Evolutionary conservation across 2,329 filamentous ascomycete species (phyloP).

Genomic region (Aspergillus fumigatus): DNA sequence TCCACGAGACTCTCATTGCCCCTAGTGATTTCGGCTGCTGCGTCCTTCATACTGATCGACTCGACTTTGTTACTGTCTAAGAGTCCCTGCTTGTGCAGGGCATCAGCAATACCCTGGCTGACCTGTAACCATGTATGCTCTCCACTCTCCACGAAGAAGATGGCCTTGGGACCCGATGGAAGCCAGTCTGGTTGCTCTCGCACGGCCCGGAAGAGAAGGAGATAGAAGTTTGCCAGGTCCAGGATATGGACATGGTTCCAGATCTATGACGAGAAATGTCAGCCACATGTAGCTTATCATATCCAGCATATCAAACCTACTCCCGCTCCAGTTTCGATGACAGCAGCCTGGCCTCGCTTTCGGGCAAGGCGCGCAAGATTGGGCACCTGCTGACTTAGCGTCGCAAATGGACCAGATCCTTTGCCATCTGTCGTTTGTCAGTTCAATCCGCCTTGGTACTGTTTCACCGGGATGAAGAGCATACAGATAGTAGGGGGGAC

Average conservation of each 20-base stretch:
- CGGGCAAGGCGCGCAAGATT: constrained; percentile 28
- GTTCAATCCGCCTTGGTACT: not conserved
- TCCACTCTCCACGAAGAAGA: constrained; percentile 42
- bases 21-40: not conserved
- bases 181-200: not conserved
- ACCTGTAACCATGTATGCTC: constrained; percentile 33
- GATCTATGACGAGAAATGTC: not conserved
- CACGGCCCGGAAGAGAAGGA: constrained; percentile 38
- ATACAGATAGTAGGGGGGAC: constrained; percentile 45
- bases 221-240: constrained; percentile 43
- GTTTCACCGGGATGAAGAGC: not conserved
- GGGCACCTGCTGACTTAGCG: constrained; percentile 40
- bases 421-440: constrained; percentile 25
- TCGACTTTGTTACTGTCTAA: not conserved
- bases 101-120: constrained; percentile 1
- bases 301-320: constrained; percentile 2
- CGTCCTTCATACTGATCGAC: not conserved
- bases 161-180: not conserved
- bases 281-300: not conserved
- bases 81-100: not conserved
- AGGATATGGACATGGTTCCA: constrained; percentile 46
- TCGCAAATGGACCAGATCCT: constrained; percentile 25
- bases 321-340: constrained; percentile 35
- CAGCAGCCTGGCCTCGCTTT: constrained; percentile 25
- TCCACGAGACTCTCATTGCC: not conserved